Conservation (phyloP, 2,329 filamentous ascomycete species). For the Neopestalotiopsis clavispora region DNA sequence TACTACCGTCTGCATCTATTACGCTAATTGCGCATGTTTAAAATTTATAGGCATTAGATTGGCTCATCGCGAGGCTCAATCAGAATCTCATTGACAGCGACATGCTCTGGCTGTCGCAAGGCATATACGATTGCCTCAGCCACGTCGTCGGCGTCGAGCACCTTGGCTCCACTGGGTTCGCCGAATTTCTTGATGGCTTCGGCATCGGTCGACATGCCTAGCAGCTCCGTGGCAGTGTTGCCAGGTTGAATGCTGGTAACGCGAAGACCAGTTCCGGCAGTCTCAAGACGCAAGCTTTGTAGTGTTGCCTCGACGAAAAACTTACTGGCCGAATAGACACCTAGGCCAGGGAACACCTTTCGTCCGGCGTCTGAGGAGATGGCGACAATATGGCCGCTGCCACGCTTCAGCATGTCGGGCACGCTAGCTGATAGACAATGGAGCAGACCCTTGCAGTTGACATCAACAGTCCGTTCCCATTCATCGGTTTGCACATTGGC, state of each 20-base stretch:
- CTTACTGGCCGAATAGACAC: slow-evolving; percentile 83
- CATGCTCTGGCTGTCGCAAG: slow-evolving; percentile 74
- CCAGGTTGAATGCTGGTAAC: slow-evolving; percentile 80
- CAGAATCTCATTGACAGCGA: slow-evolving; percentile 80
- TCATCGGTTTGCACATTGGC: slow-evolving; percentile 74
- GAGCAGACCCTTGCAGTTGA: slow-evolving; percentile 84
- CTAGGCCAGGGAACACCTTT: slow-evolving; percentile 81
- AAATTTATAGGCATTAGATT: slow-evolving; percentile 53
- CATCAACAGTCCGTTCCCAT: slow-evolving; percentile 82
- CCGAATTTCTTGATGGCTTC: slow-evolving; percentile 83
- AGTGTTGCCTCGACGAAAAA: slow-evolving; percentile 85
- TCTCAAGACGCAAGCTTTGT: slow-evolving; percentile 77
- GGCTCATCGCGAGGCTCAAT: slow-evolving; percentile 80
- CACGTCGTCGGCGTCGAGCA: slow-evolving; percentile 75
- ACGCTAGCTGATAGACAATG: slow-evolving; percentile 74
- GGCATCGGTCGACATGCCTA: slow-evolving; percentile 75
- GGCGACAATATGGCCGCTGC: slow-evolving; percentile 75
- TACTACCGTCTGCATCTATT: background rate
- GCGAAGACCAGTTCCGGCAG: slow-evolving; percentile 72
- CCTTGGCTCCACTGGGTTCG: slow-evolving; percentile 74
- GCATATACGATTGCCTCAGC: slow-evolving; percentile 77
- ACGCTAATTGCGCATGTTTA: no score
- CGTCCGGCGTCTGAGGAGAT: slow-evolving; percentile 84
- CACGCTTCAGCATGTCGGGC: slow-evolving; percentile 72
- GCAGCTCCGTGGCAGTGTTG: slow-evolving; percentile 74